phyloP scores from a whole-genome alignment of 2,329 filamentous ascomycete genomes.

The Blumeria hordei region DNA sequence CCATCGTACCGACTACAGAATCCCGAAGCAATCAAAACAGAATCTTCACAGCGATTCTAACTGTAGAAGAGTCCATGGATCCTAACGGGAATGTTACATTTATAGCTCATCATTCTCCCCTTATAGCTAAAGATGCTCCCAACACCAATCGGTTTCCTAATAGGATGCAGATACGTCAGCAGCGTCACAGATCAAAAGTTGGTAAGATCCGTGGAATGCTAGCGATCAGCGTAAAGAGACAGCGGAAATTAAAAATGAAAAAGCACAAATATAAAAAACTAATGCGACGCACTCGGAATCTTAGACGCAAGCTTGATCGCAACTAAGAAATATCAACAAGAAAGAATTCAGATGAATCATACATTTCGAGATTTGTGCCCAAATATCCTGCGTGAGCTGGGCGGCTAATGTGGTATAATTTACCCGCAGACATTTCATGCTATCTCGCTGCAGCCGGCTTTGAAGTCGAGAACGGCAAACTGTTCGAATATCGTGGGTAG shows the following conservation, averaged over 20 bases:
- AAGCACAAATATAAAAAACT: slow-evolving; percentile 99
- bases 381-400: too few species aligned
- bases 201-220: slow-evolving; percentile 36
- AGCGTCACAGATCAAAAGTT: slow-evolving; percentile 26
- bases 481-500: too few species aligned
- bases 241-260: slow-evolving; percentile 97
- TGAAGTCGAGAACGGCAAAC: too few species aligned
- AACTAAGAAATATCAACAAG: slow-evolving; percentile 3
- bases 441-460: too few species aligned
- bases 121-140: slow-evolving; percentile 23
- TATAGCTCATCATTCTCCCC: slow-evolving; percentile 32
- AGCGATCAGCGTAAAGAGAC: slow-evolving; percentile 74
- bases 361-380: too few species aligned
- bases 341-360: not conserved
- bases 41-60: slow-evolving; percentile 39
- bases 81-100: slow-evolving; percentile 34
- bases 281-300: slow-evolving; percentile 71
- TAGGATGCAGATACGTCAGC: slow-evolving; percentile 41
- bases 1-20: slow-evolving; percentile 17
- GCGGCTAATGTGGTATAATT: too few species aligned
- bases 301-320: slow-evolving; percentile 42
- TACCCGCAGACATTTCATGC: too few species aligned
- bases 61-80: slow-evolving; percentile 40
- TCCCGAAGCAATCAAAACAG: slow-evolving; percentile 22
- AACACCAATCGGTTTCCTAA: slow-evolving; percentile 33